A percentile compares a stretch with the other conserved stretches of the same genome.
Conservation (phyloP, 352 stramenopile genomes). For the Pythium pectinolyticum region DNA sequence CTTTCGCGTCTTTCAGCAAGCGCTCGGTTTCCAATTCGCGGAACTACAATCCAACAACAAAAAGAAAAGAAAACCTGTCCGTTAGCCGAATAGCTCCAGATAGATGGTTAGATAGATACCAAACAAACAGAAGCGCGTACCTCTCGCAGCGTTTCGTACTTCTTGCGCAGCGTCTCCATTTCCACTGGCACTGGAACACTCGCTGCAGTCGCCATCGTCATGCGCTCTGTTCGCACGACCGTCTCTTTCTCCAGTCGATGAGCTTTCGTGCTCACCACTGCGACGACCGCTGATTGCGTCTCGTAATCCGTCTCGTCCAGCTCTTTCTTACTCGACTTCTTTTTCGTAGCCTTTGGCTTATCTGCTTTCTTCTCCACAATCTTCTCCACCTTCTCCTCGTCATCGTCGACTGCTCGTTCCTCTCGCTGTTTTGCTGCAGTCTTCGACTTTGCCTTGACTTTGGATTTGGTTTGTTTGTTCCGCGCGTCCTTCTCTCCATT, state of each 20-base stretch:
- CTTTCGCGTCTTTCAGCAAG: constrained; percentile 59
- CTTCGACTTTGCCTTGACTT: constrained; percentile 6
- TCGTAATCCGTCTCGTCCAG: constrained; percentile 6
- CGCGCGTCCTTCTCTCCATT: background rate
- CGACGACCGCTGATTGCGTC: background rate
- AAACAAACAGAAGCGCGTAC: constrained; percentile 24
- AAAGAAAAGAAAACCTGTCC: background rate
- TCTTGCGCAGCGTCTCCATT: constrained; percentile 31
- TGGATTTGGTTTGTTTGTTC: constrained; percentile 4
- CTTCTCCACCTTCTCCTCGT: background rate
- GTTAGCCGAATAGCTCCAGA: no score
- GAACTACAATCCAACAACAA: constrained; percentile 34
- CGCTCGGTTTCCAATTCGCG: constrained; percentile 64
- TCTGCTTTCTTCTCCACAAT: no score
- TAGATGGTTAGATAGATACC: no score
- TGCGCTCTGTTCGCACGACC: constrained; percentile 15
- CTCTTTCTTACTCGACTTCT: constrained; percentile 5
- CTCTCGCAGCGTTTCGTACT: constrained; percentile 51
- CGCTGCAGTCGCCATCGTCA: no score
- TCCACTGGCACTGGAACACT: constrained; percentile 3
- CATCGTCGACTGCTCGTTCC: background rate
- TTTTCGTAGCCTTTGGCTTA: constrained; percentile 14
- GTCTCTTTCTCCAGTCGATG: constrained; percentile 15
- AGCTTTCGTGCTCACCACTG: constrained; percentile 7
- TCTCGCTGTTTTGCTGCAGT: no score